These are phyloP conservation scores for Acer yangbiense DNA, from an alignment of 345 rosid genomes.

Conservation along the genomic window DNA sequence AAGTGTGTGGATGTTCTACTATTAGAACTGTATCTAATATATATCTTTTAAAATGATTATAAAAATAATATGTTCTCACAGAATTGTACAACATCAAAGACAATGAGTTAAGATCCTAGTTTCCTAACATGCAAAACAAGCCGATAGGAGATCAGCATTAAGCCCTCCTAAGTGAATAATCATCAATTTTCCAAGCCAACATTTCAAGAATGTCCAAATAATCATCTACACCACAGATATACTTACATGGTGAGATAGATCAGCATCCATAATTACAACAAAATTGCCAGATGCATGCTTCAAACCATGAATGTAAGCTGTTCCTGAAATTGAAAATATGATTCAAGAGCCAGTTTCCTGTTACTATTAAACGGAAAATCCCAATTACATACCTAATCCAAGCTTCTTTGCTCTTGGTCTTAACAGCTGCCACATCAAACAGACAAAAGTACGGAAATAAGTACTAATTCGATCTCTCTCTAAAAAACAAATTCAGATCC, in stretches of 20 bases:
- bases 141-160: background rate
- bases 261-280: conserved; percentile 98
- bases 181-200: background rate
- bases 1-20: background rate
- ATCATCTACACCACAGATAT: background rate
- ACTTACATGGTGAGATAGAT: conserved; percentile 97
- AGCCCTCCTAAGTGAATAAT: background rate
- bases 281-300: conserved; percentile 92
- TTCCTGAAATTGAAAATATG: conserved; percentile 52
- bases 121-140: background rate
- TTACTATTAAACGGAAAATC: conserved; percentile 1
- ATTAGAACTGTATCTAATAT: background rate
- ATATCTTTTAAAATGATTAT: background rate
- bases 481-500: background rate
- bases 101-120: background rate
- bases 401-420: conserved; percentile 91
- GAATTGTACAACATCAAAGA: background rate
- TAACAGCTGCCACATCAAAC: conserved; percentile 57
- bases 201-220: background rate
- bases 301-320: conserved; percentile 89
- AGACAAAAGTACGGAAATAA: conserved; percentile 18
- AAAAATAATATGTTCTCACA: background rate
- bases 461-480: background rate
- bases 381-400: conserved; percentile 68
- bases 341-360: conserved; percentile 15